phyloP scores from a whole-genome alignment of 2,329 filamentous ascomycete species.

The Cucurbitaria berberidis region DNA sequence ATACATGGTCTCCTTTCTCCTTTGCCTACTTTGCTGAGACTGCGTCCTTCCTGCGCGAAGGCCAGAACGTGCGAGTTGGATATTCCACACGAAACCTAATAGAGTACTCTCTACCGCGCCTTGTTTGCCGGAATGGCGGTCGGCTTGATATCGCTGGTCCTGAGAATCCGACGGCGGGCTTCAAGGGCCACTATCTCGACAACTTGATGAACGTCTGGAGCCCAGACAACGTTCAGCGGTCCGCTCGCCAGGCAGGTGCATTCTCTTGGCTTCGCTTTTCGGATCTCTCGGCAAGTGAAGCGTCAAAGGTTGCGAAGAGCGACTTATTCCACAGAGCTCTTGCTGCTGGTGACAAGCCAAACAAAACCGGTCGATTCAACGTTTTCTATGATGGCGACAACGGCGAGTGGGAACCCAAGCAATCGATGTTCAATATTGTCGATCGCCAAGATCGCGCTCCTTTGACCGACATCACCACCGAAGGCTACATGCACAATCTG shows the following conservation, averaged over 20 bases:
- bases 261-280: slow-evolving; percentile 94
- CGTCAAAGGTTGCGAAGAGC: slow-evolving; percentile 70
- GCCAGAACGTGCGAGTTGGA: slow-evolving; percentile 75
- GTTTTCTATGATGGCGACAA: slow-evolving; percentile 72
- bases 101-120: slow-evolving; percentile 79
- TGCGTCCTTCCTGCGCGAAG: slow-evolving; percentile 91
- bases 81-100: slow-evolving; percentile 90
- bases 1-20: slow-evolving; percentile 85
- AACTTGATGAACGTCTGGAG: slow-evolving; percentile 92
- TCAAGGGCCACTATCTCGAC: slow-evolving; percentile 75
- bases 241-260: slow-evolving; percentile 64
- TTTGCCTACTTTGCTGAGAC: slow-evolving; percentile 92
- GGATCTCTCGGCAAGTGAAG: slow-evolving; percentile 76
- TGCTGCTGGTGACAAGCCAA: slow-evolving; percentile 57
- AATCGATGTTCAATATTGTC: slow-evolving; percentile 82
- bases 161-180: slow-evolving; percentile 78
- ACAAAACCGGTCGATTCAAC: slow-evolving; percentile 70
- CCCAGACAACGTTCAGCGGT: slow-evolving; percentile 75
- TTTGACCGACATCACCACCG: slow-evolving; percentile 70
- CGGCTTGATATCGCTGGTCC: slow-evolving; percentile 75
- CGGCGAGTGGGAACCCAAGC: slow-evolving; percentile 70
- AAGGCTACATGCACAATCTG: slow-evolving; percentile 75
- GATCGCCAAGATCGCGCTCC: slow-evolving; percentile 70
- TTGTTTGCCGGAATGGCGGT: slow-evolving; percentile 82
- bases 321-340: slow-evolving; percentile 77